Evolutionary conservation across 2,329 filamentous ascomycete species (phyloP), one percentile per base, ranked within the genome.

Genomic region (Epichloe brachyelytri): DNA sequence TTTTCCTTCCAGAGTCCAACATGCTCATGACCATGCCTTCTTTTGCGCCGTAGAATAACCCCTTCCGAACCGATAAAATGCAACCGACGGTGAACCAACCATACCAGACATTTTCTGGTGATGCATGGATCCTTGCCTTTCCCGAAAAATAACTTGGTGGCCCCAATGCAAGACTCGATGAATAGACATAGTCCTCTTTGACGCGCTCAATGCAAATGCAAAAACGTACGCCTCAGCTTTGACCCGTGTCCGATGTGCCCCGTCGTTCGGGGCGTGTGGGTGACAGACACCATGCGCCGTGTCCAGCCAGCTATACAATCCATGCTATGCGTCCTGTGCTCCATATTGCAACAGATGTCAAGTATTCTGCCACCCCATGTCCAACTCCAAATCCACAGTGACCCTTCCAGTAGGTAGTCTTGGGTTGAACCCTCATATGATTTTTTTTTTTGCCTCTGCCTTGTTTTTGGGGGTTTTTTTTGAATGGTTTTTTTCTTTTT

Each of bases 291-390:
- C 53, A 36, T 48, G 43, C 50, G 37, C 44, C 49, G 15, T 37
- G 46, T 37, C 38, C 47, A 40, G 43, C 38, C 41, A 44, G 22
- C 41, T 44, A 44, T 49, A 46, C 36, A 54, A 50, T 47, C 46
- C 40, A 47, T 54, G 43, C 39, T 44, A 43, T 52, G 45, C 39
- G 46, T 50, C 38, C 53, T 50, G 44, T 50, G 44, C 52, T 43
- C 50, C 44, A 34, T 48, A 33, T 33, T 48, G 44, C 30, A 45
- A 36, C 37, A 39, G 48, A 39, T 48, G n/a, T 43, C 50, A 54
- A 50, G 20, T 20, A 36, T 38, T 30, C 37, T 38, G 37, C 33
- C 48, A 49, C n/a, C 45, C 40, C 48, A 30, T 52, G 36, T 41
- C 15, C 44, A 48, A 48, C 53, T 52, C 53, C 50, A 43, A 44